phyloP scores from a whole-genome alignment of 495 filamentous ascomycete genomes.

The Aspergillus egyptiacus region DNA sequence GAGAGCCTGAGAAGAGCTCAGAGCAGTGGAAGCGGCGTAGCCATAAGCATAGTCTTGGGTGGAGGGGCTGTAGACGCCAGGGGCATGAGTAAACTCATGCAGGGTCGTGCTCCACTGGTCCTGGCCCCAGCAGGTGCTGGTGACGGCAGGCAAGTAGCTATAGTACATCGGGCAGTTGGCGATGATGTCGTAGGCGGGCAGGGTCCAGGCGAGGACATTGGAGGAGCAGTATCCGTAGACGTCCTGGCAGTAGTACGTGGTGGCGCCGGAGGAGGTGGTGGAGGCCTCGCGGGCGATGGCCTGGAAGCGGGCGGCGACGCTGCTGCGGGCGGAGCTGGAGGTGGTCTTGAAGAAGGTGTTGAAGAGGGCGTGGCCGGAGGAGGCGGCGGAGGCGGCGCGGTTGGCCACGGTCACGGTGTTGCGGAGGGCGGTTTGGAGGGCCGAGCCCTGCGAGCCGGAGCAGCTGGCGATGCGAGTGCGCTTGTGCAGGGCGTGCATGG shows the following conservation, averaged over 20 bases:
- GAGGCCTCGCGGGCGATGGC: conserved; percentile 48
- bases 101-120: conserved; percentile 55
- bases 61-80: conserved; percentile 47
- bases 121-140: conserved; percentile 48
- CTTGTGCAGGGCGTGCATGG: conserved; percentile 39
- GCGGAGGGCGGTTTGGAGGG: conserved; percentile 41
- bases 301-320: conserved; percentile 46
- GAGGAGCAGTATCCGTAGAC: conserved; percentile 41
- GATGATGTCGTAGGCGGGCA: conserved; percentile 46
- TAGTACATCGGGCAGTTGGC: conserved; percentile 56
- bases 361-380: conserved; percentile 46
- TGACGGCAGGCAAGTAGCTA: conserved; percentile 37
- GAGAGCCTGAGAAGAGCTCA: conserved; percentile 43
- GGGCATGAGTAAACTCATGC: conserved; percentile 59
- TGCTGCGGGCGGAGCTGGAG: conserved; percentile 31
- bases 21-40: conserved; percentile 41
- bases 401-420: conserved; percentile 47
- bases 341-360: conserved; percentile 59
- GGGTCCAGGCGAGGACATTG: conserved; percentile 53
- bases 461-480: conserved; percentile 48
- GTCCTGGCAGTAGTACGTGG: conserved; percentile 50
- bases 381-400: conserved; percentile 49
- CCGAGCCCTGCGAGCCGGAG: conserved; percentile 34
- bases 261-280: conserved; percentile 35
- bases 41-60: conserved; percentile 57